Evolutionary conservation across 2,329 filamentous ascomycete species (phyloP).

Genomic region (Cytospora piceicola): DNA sequence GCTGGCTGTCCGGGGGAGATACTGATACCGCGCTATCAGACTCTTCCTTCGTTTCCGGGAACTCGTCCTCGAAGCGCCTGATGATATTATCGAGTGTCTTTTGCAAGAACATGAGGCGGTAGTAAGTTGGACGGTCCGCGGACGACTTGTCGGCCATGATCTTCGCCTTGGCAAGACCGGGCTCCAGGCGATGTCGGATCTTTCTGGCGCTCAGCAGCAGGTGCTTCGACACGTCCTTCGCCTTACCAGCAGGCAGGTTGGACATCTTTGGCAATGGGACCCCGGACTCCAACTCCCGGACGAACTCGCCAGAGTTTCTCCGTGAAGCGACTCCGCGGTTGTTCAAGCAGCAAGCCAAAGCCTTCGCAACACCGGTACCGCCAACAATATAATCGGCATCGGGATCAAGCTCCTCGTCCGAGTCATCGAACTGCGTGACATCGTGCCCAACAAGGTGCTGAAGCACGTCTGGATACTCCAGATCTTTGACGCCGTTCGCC

Average conservation of each 20-base stretch:
- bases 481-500: conserved; percentile 34
- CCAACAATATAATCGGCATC: conserved; percentile 96
- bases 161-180: conserved; percentile 76
- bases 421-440: conserved; percentile 51
- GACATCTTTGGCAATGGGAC: conserved; percentile 46
- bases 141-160: conserved; percentile 54
- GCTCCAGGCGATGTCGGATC: conserved; percentile 81
- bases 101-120: conserved; percentile 83
- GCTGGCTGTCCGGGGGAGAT: conserved; percentile 34
- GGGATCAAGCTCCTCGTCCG: conserved; percentile 69
- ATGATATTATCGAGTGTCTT: conserved; percentile 89
- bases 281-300: conserved; percentile 57
- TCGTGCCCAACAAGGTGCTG: conserved; percentile 83
- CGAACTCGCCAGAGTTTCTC: conserved; percentile 55
- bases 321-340: conserved; percentile 72
- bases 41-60: conserved; percentile 76
- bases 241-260: conserved; percentile 61
- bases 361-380: conserved; percentile 93
- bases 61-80: conserved; percentile 93
- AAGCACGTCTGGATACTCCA: conserved; percentile 76
- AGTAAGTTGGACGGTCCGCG: conserved; percentile 74
- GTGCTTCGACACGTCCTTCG: conserved; percentile 92
- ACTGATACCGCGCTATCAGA: conserved; percentile 38
- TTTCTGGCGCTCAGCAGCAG: conserved; percentile 85
- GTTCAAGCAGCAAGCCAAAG: conserved; percentile 84